Base-by-base conservation (phyloP, 805 yeast species). In the Kregervanrija fluxuum region DNA sequence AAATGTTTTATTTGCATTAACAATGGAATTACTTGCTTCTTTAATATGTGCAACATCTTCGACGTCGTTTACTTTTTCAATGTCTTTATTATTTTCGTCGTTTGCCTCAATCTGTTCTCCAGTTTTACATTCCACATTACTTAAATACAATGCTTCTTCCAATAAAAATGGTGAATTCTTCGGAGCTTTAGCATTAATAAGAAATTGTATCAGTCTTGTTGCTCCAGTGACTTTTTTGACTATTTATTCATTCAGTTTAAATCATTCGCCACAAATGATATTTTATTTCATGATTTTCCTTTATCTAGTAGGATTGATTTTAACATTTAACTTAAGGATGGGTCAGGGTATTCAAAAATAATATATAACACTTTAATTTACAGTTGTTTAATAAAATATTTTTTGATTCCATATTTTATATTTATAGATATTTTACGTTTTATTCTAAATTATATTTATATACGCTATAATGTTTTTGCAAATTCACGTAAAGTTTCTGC, bases 101-200 rank as follows among this genome's bases (percentile, higher is more conserved):
- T 54, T 80, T 35, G 76, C 80, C 1, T 65, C 80, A 0, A 44
- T 79, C 4, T 66, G 71, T 1, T 65, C 76, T 1, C 91, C 93
- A 1, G 69, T 81, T 0, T 49, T 82, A 10, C 82, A 77, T 54
- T 70, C 83, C 0, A 51, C 84, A 1, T 62, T 82, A 10, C 69
- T 80, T 43, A 85, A 85, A 57, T 79, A 80, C 58, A 75, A 71
- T 48, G 31, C 47, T 12, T 76, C 78, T 1, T 77, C 77, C 35
- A 69, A 73, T 11, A 72, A 73, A 48, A 70, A 77, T 4, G 95
- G 95, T 13, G 88, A 82, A 59, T 68, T 81, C 13, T 83, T 82
- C 63, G 89, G 91, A 9, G 87, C 82, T 0, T 59, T 83, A 37
- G 77, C 87, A 0, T 58, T 84, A 41, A 56, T 82, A 13, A 76